Percentiles rank a stretch among this genome's conserved stretches.
Evolutionary conservation across 169 alveolate genomes (phyloP).

Genomic region (Pseudocohnilembus persalinus): DNA sequence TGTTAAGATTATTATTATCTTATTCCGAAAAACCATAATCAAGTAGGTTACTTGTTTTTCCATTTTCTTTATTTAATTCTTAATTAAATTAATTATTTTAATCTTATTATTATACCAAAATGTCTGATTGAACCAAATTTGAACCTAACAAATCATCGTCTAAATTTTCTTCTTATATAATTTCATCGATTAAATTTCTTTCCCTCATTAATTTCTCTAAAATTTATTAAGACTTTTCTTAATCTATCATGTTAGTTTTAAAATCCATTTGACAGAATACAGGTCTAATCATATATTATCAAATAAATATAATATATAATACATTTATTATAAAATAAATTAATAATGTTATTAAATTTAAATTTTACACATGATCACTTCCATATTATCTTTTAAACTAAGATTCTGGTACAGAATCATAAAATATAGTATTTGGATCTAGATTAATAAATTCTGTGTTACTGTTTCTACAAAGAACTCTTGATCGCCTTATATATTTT

Average conservation of each 20-base stretch:
- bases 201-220: neutral
- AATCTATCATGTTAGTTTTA: neutral
- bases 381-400: too few species aligned
- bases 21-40: too few species aligned
- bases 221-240: neutral
- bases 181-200: neutral
- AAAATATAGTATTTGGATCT: neutral
- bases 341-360: too few species aligned
- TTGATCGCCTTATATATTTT: neutral
- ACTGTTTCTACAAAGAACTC: neutral
- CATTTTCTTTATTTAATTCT: neutral
- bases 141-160: neutral
- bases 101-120: neutral
- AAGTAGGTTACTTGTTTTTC: too few species aligned
- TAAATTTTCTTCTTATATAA: neutral
- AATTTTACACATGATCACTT: neutral
- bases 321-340: too few species aligned
- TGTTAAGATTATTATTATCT: too few species aligned
- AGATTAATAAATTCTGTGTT: neutral
- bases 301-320: too few species aligned
- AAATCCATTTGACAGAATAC: neutral
- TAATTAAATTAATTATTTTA: too few species aligned
- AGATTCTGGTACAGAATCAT: neutral
- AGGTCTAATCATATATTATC: neutral
- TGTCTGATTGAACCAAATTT: neutral